A percentile compares a stretch with the other conserved stretches of the same genome.
Conservation (phyloP, 805 yeast species). For the Yarrowia sp. region DNA sequence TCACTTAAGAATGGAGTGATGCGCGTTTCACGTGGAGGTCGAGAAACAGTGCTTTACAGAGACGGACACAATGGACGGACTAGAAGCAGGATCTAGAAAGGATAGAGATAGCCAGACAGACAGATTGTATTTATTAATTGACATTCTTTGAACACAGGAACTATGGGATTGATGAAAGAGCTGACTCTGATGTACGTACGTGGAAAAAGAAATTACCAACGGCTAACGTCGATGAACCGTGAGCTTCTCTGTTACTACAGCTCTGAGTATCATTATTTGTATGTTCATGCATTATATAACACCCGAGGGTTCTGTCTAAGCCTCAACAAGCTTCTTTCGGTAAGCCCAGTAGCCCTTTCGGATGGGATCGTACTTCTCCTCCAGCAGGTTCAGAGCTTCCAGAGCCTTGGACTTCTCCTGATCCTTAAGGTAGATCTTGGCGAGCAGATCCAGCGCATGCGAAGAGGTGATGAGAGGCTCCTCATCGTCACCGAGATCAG, state of each 20-base stretch:
- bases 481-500: slow-evolving; percentile 42
- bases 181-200: background rate
- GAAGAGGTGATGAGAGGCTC: slow-evolving; percentile 55
- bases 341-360: slow-evolving; percentile 68
- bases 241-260: too few species aligned
- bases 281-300: slow-evolving; percentile 8
- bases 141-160: background rate
- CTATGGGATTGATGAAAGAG: too few species aligned
- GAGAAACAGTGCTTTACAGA: slow-evolving; percentile 5
- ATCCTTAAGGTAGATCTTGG: slow-evolving; percentile 55
- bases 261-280: too few species aligned
- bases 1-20: slow-evolving; percentile 19
- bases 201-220: too few species aligned
- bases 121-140: background rate
- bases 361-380: slow-evolving; percentile 63
- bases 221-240: too few species aligned
- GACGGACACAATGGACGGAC: background rate
- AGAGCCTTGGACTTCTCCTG: slow-evolving; percentile 51
- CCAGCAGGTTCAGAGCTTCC: slow-evolving; percentile 60
- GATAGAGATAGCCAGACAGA: too few species aligned
- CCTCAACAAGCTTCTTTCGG: slow-evolving; percentile 46
- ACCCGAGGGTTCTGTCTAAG: background rate
- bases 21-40: slow-evolving; percentile 22
- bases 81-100: background rate
- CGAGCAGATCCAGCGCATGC: slow-evolving; percentile 69